Conservation (phyloP, 1,284 basidiomycete genomes). For the Abortiporus biennis region DNA sequence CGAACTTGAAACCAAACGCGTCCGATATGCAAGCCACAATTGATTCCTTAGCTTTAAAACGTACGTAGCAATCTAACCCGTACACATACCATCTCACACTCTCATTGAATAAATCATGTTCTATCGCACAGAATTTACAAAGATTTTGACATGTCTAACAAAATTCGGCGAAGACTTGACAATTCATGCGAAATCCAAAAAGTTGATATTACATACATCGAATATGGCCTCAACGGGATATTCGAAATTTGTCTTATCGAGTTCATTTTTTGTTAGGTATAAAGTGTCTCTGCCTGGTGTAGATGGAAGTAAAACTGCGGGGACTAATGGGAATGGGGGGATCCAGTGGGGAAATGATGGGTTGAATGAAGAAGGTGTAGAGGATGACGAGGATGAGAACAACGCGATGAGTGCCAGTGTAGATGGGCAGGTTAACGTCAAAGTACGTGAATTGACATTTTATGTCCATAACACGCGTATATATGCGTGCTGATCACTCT, state of each 20-base stretch:
- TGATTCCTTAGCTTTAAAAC: constrained; percentile 39
- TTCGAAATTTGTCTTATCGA: constrained; percentile 67
- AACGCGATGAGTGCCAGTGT: constrained; percentile 17
- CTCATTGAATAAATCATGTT: constrained; percentile 8
- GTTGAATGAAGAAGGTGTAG: constrained; percentile 11
- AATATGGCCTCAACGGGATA: constrained; percentile 77
- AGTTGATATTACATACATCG: constrained; percentile 60
- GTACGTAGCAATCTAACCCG: constrained; percentile 25
- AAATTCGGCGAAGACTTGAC: constrained; percentile 75
- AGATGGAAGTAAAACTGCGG: constrained; percentile 1
- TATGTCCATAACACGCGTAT: no score
- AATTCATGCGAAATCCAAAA: constrained; percentile 55
- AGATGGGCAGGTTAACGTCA: constrained; percentile 58
- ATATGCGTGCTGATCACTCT: no score
- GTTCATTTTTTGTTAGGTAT: constrained; percentile 66
- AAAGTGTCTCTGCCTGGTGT: constrained; percentile 24
- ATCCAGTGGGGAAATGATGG: constrained; percentile 2
- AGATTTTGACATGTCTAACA: constrained; percentile 65
- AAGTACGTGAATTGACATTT: constrained; percentile 34
- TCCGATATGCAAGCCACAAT: constrained; percentile 40
- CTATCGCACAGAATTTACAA: constrained; percentile 70
- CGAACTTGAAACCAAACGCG: not conserved
- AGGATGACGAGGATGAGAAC: not conserved
- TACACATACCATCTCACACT: no score
- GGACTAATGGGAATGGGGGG: no score